A percentile compares a stretch with the other conserved stretches of the same genome.
Evolutionary conservation across 2,329 filamentous ascomycete genomes (phyloP).

Genomic region (Aureobasidium sp.): DNA sequence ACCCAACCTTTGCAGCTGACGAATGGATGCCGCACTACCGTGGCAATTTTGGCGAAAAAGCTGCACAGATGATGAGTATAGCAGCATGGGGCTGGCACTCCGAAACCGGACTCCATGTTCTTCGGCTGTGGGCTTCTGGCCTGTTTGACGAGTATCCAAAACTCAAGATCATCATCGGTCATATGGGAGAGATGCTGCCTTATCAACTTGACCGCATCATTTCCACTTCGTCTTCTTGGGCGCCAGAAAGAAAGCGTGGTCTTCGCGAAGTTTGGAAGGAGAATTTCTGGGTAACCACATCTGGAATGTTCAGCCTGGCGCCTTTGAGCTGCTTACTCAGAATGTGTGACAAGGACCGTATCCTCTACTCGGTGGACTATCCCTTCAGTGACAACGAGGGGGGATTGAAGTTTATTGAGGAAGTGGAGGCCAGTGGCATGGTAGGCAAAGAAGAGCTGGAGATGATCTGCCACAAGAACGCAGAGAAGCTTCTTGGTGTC

Average conservation of each 20-base stretch:
- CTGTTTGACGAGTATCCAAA: slow-evolving; percentile 50
- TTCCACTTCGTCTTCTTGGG: slow-evolving; percentile 19
- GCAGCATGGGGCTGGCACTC: slow-evolving; percentile 47
- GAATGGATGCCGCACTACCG: slow-evolving; percentile 34
- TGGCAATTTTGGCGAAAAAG: slow-evolving; percentile 32
- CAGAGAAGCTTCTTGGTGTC: slow-evolving; percentile 40
- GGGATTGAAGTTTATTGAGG: slow-evolving; percentile 45
- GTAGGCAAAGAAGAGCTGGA: slow-evolving; percentile 45
- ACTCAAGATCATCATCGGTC: slow-evolving; percentile 51
- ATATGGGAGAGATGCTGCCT: slow-evolving; percentile 53
- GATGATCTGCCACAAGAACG: slow-evolving; percentile 45
- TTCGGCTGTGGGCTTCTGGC: slow-evolving; percentile 46
- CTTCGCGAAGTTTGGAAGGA: slow-evolving; percentile 38
- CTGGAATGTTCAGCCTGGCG: slow-evolving; percentile 48
- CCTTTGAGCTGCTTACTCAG: slow-evolving; percentile 40
- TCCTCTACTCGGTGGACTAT: slow-evolving; percentile 55
- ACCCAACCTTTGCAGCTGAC: slow-evolving; percentile 40
- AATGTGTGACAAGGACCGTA: slow-evolving; percentile 38
- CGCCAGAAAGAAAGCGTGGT: slow-evolving; percentile 29
- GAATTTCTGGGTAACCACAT: slow-evolving; percentile 56
- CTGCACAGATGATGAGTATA: slow-evolving; percentile 32
- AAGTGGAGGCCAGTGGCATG: slow-evolving; percentile 45
- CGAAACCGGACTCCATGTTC: slow-evolving; percentile 43
- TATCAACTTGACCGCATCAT: slow-evolving; percentile 48
- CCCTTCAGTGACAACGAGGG: slow-evolving; percentile 48